Evolutionary conservation across 176 grass and related monocot species (phyloP).

Genomic region (Phragmites australis): DNA sequence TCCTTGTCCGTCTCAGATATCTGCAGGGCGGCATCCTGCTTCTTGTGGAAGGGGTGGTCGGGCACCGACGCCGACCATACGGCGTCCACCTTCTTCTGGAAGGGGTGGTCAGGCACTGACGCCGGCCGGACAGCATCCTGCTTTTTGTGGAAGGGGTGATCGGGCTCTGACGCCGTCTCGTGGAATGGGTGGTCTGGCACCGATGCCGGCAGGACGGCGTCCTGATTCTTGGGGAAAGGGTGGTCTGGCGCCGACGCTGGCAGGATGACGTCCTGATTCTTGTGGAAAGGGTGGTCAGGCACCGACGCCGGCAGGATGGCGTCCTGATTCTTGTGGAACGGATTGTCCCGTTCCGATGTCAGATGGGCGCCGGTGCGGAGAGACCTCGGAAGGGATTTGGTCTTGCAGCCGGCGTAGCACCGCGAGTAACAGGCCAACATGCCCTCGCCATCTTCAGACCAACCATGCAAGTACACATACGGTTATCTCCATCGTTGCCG

Average conservation of each 20-base stretch:
- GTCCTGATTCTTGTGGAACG: not conserved
- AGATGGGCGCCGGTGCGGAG: conserved; percentile 12
- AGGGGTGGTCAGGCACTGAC: not conserved
- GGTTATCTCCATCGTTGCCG: not conserved
- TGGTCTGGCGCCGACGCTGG: not conserved
- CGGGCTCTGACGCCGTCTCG: too few species aligned
- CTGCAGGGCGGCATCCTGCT: not conserved
- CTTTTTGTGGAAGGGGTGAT: conserved; percentile 2
- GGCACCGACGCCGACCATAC: not conserved
- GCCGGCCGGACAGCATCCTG: not conserved
- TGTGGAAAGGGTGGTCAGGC: not conserved
- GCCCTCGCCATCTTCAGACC: conserved; percentile 18
- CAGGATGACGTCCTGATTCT: not conserved
- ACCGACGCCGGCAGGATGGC: not conserved
- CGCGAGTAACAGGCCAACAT: conserved; percentile 21
- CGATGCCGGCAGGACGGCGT: not conserved
- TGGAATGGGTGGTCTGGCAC: conserved; percentile 2
- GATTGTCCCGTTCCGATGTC: not conserved
- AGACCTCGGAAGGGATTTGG: conserved; percentile 20
- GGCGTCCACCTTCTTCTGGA: conserved; percentile 3
- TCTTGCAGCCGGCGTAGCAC: conserved; percentile 44
- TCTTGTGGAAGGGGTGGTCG: not conserved
- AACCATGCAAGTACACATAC: not conserved
- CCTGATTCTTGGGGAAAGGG: not conserved
- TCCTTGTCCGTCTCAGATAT: too few species aligned